A percentile compares a stretch with the other conserved stretches of the same genome.
These are phyloP conservation scores for Teunomyces barrocoloradensis DNA, from an alignment of 805 yeast species.

Conservation along the genomic window DNA sequence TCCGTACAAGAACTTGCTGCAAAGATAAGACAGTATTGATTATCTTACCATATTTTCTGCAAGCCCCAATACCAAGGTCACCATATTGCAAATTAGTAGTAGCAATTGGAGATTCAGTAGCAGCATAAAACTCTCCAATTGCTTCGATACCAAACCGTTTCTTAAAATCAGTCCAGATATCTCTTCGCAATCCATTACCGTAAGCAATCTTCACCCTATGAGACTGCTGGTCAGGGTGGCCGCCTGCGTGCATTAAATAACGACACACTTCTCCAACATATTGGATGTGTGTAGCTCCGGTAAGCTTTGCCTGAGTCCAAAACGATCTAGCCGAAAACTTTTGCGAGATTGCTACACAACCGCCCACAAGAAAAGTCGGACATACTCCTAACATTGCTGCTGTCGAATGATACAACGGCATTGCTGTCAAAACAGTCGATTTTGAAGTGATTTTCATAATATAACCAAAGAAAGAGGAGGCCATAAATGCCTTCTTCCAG, in stretches of 20 bases:
- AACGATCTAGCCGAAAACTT: constrained; percentile 81
- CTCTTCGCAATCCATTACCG: constrained; percentile 89
- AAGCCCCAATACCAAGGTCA: constrained; percentile 81
- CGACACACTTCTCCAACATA: constrained; percentile 96
- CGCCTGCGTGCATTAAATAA: constrained; percentile 66
- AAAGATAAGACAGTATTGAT: constrained; percentile 50
- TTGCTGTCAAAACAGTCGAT: constrained; percentile 75
- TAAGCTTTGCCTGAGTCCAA: constrained; percentile 82
- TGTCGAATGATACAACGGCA: constrained; percentile 95
- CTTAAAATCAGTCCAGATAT: constrained; percentile 83
- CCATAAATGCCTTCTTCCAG: constrained; percentile 81
- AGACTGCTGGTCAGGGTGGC: constrained; percentile 59
- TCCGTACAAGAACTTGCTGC: constrained; percentile 61
- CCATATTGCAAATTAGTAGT: constrained; percentile 78
- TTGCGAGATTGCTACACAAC: constrained; percentile 71
- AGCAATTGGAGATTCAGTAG: constrained; percentile 91
- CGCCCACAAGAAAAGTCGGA: constrained; percentile 65
- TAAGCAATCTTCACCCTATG: constrained; percentile 70
- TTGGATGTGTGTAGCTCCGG: constrained; percentile 77
- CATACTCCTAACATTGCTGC: constrained; percentile 85
- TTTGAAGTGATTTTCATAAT: constrained; percentile 56
- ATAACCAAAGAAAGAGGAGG: constrained; percentile 65
- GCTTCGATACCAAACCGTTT: constrained; percentile 68
- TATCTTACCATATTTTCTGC: constrained; percentile 71
- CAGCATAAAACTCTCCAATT: constrained; percentile 89